phyloP scores from a whole-genome alignment of 192 early-diverging fungal species.

The Piromyces sp. region DNA sequence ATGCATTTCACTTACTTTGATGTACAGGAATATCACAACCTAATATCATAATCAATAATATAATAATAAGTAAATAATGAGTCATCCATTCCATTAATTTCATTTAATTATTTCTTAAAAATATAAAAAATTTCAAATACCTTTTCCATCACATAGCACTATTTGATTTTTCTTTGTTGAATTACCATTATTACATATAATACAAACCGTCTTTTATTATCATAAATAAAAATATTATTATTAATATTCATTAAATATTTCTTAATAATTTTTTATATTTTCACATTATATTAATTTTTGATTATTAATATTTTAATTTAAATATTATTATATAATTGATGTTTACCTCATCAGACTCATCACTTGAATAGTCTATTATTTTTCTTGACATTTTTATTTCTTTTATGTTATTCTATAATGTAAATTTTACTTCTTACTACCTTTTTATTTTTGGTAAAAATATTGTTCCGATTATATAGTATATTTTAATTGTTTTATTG shows the following conservation, averaged over 20 bases:
- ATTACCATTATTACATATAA: neutral
- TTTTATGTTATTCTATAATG: no score
- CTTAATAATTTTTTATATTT: no score
- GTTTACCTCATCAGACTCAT: neutral
- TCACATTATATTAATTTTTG: neutral
- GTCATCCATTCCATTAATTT: no score
- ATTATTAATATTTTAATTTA: neutral
- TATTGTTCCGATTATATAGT: no score
- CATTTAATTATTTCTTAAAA: no score
- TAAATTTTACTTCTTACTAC: no score
- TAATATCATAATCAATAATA: neutral
- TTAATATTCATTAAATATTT: no score
- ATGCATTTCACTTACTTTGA: neutral
- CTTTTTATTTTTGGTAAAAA: no score
- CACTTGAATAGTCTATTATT: neutral
- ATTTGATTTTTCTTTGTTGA: neutral
- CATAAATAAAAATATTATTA: neutral
- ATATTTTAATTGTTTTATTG: no score
- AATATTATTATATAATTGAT: neutral
- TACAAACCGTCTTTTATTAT: neutral
- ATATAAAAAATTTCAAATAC: neutral
- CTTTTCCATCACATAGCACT: neutral
- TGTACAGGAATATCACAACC: neutral
- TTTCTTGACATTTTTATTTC: neutral
- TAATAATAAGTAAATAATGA: no score